Conservation (phyloP, 768 basidiomycete genomes). For the Russula olivacea region DNA sequence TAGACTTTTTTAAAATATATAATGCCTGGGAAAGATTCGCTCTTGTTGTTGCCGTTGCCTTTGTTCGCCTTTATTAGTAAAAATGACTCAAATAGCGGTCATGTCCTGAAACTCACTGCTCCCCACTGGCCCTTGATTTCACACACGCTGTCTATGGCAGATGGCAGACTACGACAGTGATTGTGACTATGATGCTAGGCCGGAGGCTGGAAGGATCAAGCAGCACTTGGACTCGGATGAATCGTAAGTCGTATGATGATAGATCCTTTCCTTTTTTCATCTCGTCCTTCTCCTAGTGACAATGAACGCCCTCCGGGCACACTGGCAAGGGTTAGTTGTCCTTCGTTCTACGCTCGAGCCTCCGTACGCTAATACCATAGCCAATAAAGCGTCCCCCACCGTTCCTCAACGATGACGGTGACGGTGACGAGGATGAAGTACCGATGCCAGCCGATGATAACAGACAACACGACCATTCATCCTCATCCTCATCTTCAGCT, state of each 20-base stretch:
- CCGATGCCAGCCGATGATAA: neutral
- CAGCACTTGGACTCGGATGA: constrained; percentile 17
- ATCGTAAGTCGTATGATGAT: constrained; percentile 9
- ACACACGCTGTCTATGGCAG: too few relatives aligned
- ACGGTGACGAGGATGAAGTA: constrained; percentile 3
- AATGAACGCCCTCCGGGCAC: neutral
- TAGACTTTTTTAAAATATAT: neutral
- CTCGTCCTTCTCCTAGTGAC: neutral
- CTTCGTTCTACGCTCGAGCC: neutral
- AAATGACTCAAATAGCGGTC: neutral
- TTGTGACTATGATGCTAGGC: constrained; percentile 22
- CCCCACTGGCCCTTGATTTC: neutral
- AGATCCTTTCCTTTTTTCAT: neutral
- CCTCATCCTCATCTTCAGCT: neutral
- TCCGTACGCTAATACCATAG: neutral
- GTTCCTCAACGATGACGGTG: neutral
- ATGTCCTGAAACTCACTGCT: constrained; percentile 6
- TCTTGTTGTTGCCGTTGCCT: neutral
- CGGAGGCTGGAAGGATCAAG: constrained; percentile 19
- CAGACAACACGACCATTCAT: neutral
- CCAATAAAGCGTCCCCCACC: neutral
- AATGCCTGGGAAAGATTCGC: too few relatives aligned
- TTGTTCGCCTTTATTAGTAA: constrained; percentile 1
- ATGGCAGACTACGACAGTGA: constrained; percentile 19
- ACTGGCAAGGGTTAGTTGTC: neutral